Conservation (phyloP, 257 asterid genomes). For the Osmanthus fragrans region DNA sequence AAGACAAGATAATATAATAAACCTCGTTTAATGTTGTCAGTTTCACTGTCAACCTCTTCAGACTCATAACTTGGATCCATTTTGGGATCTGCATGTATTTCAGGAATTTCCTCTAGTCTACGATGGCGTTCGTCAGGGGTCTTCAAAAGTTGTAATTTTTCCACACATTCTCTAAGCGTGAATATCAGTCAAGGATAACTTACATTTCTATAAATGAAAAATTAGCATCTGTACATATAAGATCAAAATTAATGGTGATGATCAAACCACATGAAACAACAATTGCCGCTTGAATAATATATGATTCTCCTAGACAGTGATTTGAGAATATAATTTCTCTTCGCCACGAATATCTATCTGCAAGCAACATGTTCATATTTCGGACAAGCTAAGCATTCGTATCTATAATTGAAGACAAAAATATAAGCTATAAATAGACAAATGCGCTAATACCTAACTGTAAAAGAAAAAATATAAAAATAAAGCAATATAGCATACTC, state of each 20-base stretch:
- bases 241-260: background rate
- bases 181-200: constrained; percentile 59
- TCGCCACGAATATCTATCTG: background rate
- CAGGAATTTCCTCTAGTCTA: constrained; percentile 88
- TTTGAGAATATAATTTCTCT: background rate
- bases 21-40: constrained; percentile 78
- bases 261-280: background rate
- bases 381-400: background rate
- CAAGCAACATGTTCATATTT: background rate
- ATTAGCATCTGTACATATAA: background rate
- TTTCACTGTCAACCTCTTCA: constrained; percentile 75
- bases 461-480: background rate
- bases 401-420: background rate
- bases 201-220: background rate
- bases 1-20: constrained; percentile 10
- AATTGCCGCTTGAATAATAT: background rate
- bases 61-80: constrained; percentile 97
- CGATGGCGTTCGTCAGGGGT: constrained; percentile 96
- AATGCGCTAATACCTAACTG: background rate
- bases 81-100: constrained; percentile 85
- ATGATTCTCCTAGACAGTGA: background rate
- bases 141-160: constrained; percentile 86
- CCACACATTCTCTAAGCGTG: constrained; percentile 98
- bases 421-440: background rate
- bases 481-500: background rate